Conservation (phyloP, 2,329 filamentous ascomycete genomes). For the Dothistroma pini region DNA sequence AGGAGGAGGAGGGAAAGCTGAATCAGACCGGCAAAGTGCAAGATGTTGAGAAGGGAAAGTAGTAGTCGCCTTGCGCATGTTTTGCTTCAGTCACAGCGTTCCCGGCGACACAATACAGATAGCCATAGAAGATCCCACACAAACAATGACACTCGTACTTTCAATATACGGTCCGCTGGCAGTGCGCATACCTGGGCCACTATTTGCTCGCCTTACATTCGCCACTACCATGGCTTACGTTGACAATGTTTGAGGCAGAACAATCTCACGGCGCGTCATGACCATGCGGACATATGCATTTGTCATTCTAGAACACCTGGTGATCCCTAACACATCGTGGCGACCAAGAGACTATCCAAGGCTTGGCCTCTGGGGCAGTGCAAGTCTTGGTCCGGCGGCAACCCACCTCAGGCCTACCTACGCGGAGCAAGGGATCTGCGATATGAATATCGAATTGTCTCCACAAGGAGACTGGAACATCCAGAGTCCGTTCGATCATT, state of each 20-base stretch:
- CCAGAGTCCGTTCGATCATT: constrained; percentile 8
- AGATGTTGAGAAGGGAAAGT: constrained; percentile 13
- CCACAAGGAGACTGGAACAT: constrained; percentile 9
- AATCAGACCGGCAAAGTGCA: constrained; percentile 12
- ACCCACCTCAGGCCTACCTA: background rate
- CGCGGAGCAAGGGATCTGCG: constrained; percentile 7
- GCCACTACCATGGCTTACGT: background rate
- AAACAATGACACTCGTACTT: background rate
- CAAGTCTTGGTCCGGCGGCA: background rate
- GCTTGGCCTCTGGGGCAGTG: background rate
- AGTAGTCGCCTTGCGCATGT: background rate
- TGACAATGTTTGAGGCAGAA: background rate
- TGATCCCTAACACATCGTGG: background rate
- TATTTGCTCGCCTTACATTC: no score
- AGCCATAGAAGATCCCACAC: background rate
- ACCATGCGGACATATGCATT: background rate
- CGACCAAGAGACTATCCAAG: background rate
- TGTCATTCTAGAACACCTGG: background rate
- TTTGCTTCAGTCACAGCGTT: background rate
- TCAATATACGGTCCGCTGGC: no score
- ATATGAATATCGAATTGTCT: constrained; percentile 11
- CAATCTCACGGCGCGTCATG: background rate
- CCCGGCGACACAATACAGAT: background rate
- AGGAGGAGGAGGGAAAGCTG: no score
- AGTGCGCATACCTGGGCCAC: no score